Base-by-base conservation (phyloP, 768 basidiomycete genomes). In the Leccinum longicurvipes region DNA sequence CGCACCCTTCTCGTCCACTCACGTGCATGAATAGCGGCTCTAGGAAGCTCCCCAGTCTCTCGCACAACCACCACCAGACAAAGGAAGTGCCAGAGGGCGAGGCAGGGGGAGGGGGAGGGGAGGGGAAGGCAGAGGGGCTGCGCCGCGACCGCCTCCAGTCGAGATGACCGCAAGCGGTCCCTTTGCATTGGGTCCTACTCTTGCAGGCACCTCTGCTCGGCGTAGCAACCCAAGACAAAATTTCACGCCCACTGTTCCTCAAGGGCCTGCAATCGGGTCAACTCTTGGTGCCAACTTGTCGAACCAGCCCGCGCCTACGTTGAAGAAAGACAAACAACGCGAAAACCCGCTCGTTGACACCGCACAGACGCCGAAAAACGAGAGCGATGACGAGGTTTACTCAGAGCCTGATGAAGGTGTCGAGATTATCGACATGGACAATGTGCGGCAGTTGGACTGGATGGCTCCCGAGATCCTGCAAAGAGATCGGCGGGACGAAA, bases 321-420 rank as follows among this genome's bases (percentile, higher is more conserved):
- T 85, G 47, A 81, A 79, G 61, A 75, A 75, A 42, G 78, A 79
- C 58, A 56, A 76, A 66, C 56, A 68, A 63, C 72, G 59, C 45
- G 63, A 67, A 62, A 67, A 67, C 48, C 21, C 50, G 10, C 61
- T 63, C 1, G 57, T 49, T 14, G 64, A 71, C 46, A 70, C 67
- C 53, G 55, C 48, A 8, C 51, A 63, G 60, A 49, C 60, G 58
- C 62, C 23, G 67, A 79, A 68, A 53, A 47, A 12, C 2, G 75
- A 74, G 47, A 77, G 80, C 17, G 83, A 87, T 17, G 83, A 75
- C 6, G 91, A 91, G 56, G 77, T 78, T 19, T 92, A 93, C 71
- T 93, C 91, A 17, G 91, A 93, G 57, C 88, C 89, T 12, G 91
- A 93, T 63, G 89, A 91, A 53, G 91, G 89, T 11, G 87, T 92